Evolutionary conservation across 768 basidiomycete species (phyloP).

Genomic region (Lactarius psammicola): DNA sequence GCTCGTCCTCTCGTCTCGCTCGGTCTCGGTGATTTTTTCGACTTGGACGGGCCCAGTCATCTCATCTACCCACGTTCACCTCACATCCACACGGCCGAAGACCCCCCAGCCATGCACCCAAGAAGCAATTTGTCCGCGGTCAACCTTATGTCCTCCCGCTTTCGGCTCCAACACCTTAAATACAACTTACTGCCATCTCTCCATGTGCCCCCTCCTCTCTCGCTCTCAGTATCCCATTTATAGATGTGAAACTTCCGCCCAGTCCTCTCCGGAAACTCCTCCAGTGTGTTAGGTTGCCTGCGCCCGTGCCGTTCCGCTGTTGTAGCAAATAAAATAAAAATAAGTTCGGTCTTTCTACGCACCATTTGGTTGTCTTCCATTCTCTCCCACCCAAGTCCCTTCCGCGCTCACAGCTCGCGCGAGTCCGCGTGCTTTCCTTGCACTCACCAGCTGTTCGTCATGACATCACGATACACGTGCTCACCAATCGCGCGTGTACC

Average conservation of each 20-base stretch:
- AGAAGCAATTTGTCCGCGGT: too few species aligned
- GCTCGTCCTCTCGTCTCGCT: not conserved
- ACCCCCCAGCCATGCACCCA: not conserved
- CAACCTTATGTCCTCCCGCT: not conserved
- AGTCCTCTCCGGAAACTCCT: not conserved
- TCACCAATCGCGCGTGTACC: not conserved
- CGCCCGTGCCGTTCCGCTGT: too few species aligned
- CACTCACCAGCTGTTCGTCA: not conserved
- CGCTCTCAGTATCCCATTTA: not conserved
- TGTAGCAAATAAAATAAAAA: too few species aligned
- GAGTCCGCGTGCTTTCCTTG: not conserved
- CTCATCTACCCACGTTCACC: not conserved
- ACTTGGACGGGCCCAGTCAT: not conserved
- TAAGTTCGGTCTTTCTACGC: not conserved
- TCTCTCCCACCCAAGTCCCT: not conserved
- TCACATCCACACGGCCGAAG: not conserved
- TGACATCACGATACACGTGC: slow-evolving; percentile 10
- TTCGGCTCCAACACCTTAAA: not conserved
- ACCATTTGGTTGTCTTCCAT: not conserved
- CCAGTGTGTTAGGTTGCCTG: not conserved
- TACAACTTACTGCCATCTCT: not conserved
- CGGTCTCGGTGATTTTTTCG: too few species aligned
- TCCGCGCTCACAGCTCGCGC: not conserved
- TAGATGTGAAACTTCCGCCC: not conserved
- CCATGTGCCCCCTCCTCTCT: not conserved